Base-by-base conservation (phyloP, 108 stramenopile genomes). In the Craspedostauros australis region DNA sequence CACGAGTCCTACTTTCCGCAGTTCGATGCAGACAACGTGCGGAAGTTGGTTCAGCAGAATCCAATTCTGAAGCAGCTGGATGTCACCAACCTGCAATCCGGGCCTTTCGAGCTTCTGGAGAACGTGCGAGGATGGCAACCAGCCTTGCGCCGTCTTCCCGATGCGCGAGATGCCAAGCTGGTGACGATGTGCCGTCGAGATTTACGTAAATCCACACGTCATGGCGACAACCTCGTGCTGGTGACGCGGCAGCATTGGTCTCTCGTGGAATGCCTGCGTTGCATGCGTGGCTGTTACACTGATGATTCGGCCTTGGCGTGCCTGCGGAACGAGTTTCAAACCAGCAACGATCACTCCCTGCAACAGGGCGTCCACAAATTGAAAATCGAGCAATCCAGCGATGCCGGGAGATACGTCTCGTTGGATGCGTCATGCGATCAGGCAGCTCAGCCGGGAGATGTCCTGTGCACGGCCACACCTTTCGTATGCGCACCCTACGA, bases 241-340 rank as follows among this genome's bases (percentile, higher is more conserved):
- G 41, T 43, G 19, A 21, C 41, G 22, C 5, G 41, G 41, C 41
- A 43, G 7, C 41, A 43, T 21, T 43, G 41, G 41, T 21, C 41
- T 7, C 41, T 43, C 41, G 22, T 43, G 41, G 41, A 43, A 43
- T 18, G 20, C 6, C 41, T 43, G 41, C 5, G 41, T 8, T 43
- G 41, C 20, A 43, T 7, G 11, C 11, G 22, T 8, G 41, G 41
- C 6, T 43, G 22, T 11, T 43, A 43, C 11, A 18, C 19, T 7
- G 5, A 11, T 21, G 7, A 18, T 8, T 5, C 19, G 11, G 41
- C 22, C 11, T 5, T 43, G 5, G 41, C 12, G n/a, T 43, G 20
- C 11, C 20, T 8, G 6, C 5, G 5, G 11, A 43, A 5, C 41
- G 41, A 43, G 22, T 9, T 36, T 36, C 12, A 36, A 9, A 12